Evolutionary conservation across 2,329 filamentous ascomycete genomes (phyloP).

Genomic region (Tolypocladium ophioglossoides): DNA sequence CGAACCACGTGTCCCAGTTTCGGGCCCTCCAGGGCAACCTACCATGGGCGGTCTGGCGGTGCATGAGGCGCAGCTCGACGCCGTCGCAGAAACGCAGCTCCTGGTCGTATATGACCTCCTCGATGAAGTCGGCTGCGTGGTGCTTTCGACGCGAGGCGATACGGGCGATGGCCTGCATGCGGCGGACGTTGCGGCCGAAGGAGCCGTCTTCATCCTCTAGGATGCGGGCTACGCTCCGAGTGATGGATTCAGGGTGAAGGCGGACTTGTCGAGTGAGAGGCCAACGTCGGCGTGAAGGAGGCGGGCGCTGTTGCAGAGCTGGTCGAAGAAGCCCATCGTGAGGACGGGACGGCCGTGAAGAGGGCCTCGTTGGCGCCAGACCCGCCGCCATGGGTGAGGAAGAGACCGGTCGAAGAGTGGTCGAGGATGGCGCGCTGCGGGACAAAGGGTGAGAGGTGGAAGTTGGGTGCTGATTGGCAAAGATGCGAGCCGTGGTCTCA

Average conservation of each 20-base stretch:
- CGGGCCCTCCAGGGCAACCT: conserved; percentile 29
- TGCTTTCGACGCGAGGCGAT: conserved; percentile 25
- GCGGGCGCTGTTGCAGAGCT: conserved; percentile 25
- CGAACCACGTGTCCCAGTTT: conserved; percentile 25
- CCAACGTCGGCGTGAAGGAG: conserved; percentile 23
- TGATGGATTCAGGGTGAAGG: conserved; percentile 15
- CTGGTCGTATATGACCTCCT: conserved; percentile 29
- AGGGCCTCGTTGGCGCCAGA: conserved; percentile 29
- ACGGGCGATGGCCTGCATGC: conserved; percentile 27
- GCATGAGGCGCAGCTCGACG: conserved; percentile 15
- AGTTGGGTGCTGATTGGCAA: conserved; percentile 10
- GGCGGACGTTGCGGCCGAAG: conserved; percentile 20
- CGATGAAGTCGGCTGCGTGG: conserved; percentile 26
- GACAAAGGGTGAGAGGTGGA: conserved; percentile 22
- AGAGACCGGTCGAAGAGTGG: conserved; percentile 21
- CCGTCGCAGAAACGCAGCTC: conserved; percentile 12
- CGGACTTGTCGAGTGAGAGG: conserved; percentile 23
- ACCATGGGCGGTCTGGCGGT: conserved; percentile 31
- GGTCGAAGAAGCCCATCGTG: conserved; percentile 27
- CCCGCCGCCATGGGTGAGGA: conserved; percentile 30
- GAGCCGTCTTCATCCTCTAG: conserved; percentile 19
- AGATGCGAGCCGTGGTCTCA: not conserved
- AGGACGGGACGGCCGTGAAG: conserved; percentile 27
- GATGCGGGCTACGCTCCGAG: not conserved
- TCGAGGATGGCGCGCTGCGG: conserved; percentile 30